These are phyloP conservation scores for Exophiala oligosperma DNA, from an alignment of 2,329 filamentous ascomycete genomes.

Conservation along the genomic window DNA sequence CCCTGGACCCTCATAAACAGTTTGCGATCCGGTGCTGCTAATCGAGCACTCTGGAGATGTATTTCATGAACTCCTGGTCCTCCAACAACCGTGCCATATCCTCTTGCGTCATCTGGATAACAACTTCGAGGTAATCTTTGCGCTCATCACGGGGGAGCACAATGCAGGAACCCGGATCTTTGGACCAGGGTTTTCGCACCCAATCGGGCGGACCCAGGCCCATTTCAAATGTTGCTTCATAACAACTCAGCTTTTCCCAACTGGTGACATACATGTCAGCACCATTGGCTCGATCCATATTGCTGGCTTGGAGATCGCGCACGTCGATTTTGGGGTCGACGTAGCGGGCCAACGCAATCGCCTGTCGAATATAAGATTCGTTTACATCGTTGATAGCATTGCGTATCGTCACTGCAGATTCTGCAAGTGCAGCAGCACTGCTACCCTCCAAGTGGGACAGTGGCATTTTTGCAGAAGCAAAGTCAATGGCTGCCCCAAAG, in stretches of 20 bases:
- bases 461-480: slow-evolving; percentile 31
- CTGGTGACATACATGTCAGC: slow-evolving; percentile 32
- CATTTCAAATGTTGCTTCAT: slow-evolving; percentile 27
- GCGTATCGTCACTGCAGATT: slow-evolving; percentile 39
- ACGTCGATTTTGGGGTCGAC: slow-evolving; percentile 23
- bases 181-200: slow-evolving; percentile 31
- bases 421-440: slow-evolving; percentile 31
- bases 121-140: slow-evolving; percentile 26
- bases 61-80: slow-evolving; percentile 24
- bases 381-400: slow-evolving; percentile 34
- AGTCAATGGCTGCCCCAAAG: slow-evolving; percentile 43
- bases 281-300: slow-evolving; percentile 27
- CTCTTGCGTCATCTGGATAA: slow-evolving; percentile 28
- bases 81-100: slow-evolving; percentile 28
- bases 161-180: slow-evolving; percentile 31
- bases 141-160: slow-evolving; percentile 25
- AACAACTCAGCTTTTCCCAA: slow-evolving; percentile 27
- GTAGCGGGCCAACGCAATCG: slow-evolving; percentile 25
- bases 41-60: slow-evolving; percentile 24
- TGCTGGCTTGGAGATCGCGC: slow-evolving; percentile 28
- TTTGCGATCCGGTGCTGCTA: slow-evolving; percentile 1
- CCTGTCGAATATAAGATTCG: slow-evolving; percentile 32
- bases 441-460: slow-evolving; percentile 31
- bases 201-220: slow-evolving; percentile 28
- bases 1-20: not conserved